A percentile compares a stretch with the other conserved stretches of the same genome.
phyloP scores from a whole-genome alignment of 1,139 yeast genomes.

The Meyerozyma smithsonii region DNA sequence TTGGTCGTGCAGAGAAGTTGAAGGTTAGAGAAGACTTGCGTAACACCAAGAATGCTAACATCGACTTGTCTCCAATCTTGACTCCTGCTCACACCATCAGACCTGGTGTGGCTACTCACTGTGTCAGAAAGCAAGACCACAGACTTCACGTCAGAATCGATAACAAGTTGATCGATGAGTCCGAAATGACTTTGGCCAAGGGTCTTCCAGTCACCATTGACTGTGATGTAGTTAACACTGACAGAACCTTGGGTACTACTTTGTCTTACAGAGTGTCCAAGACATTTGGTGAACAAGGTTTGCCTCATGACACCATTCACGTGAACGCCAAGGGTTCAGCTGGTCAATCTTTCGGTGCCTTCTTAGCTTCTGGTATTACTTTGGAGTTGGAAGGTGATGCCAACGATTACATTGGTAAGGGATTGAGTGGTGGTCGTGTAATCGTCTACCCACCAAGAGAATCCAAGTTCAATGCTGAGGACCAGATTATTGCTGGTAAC shows the following conservation, averaged over 20 bases:
- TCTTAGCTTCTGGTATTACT: conserved; percentile 93
- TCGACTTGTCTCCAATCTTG: conserved; percentile 86
- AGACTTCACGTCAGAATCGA: conserved; percentile 88
- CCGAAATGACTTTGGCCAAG: conserved; percentile 87
- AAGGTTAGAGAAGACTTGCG: conserved; percentile 80
- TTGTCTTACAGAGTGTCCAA: conserved; percentile 91
- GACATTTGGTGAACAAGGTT: conserved; percentile 86
- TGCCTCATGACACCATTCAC: conserved; percentile 94
- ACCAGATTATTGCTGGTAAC: conserved; percentile 94
- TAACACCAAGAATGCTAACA: conserved; percentile 84
- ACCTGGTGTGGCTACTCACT: conserved; percentile 96
- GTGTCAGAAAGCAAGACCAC: conserved; percentile 93
- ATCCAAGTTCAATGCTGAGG: conserved; percentile 86
- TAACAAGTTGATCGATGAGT: conserved; percentile 92
- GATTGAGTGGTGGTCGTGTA: conserved; percentile 91
- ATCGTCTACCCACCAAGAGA: conserved; percentile 87
- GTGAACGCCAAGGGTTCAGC: conserved; percentile 91
- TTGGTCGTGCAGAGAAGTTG: conserved; percentile 91
- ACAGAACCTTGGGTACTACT: conserved; percentile 93
- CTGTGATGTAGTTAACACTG: conserved; percentile 90
- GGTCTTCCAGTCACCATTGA: conserved; percentile 94
- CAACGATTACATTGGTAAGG: conserved; percentile 97
- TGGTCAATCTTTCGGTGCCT: conserved; percentile 98
- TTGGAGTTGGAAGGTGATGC: conserved; percentile 96
- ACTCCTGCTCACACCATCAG: conserved; percentile 96